These are phyloP conservation scores for Lepiota venenata DNA, from an alignment of 768 basidiomycete species.

Conservation along the genomic window DNA sequence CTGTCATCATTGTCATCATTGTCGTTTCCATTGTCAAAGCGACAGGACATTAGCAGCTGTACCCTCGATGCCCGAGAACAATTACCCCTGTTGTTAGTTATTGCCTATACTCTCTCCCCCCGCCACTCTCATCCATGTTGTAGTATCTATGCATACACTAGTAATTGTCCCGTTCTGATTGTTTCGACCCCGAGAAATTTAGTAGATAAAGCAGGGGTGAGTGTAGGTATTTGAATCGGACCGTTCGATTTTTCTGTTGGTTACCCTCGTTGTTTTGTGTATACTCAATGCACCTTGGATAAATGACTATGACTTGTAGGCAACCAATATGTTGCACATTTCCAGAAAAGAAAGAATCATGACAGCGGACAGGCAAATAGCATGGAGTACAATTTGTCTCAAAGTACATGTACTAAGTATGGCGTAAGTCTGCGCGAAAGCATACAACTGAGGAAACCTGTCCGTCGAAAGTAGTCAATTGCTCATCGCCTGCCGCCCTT, in stretches of 20 bases:
- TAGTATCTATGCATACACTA: slow-evolving; percentile 27
- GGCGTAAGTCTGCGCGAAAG: slow-evolving; percentile 25
- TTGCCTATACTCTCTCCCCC: slow-evolving; percentile 7
- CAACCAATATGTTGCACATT: too few relatives aligned
- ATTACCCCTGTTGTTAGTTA: slow-evolving; percentile 1
- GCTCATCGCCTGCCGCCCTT: slow-evolving; percentile 82
- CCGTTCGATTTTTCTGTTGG: background rate
- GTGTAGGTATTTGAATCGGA: slow-evolving; percentile 2
- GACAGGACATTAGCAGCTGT: slow-evolving; percentile 43
- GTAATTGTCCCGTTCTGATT: slow-evolving; percentile 16
- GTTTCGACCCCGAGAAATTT: slow-evolving; percentile 5
- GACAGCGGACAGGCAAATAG: too few relatives aligned
- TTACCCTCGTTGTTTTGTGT: background rate
- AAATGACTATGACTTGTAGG: background rate
- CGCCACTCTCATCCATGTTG: slow-evolving; percentile 19
- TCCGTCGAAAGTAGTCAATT: slow-evolving; percentile 3
- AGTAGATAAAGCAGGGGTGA: slow-evolving; percentile 1
- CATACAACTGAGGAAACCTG: slow-evolving; percentile 16
- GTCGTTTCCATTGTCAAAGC: slow-evolving; percentile 93
- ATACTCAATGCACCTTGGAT: background rate
- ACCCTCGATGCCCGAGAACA: slow-evolving; percentile 1
- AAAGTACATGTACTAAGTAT: slow-evolving; percentile 19
- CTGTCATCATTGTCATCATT: slow-evolving; percentile 91
- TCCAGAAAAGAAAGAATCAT: too few relatives aligned
- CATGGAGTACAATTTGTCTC: background rate